phyloP scores from a whole-genome alignment of 345 rosid species.

The Rhizophora mangle region DNA sequence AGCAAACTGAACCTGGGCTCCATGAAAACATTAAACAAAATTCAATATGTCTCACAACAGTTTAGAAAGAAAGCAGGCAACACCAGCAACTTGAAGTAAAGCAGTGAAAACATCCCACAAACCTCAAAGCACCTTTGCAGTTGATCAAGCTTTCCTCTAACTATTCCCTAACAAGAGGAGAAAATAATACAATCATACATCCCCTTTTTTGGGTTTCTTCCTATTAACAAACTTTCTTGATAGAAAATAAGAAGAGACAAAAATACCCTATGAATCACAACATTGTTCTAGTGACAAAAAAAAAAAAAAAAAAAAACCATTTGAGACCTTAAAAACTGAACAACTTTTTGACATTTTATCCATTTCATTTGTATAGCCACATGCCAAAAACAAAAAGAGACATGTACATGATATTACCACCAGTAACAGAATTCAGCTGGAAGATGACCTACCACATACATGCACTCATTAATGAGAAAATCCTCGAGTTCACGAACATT shows the following conservation, averaged over 20 bases:
- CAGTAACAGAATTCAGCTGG: slow-evolving; percentile 1
- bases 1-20: slow-evolving; percentile 80
- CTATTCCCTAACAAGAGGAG: slow-evolving; percentile 64
- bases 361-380: not conserved
- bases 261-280: too few relatives aligned
- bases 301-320: too few relatives aligned
- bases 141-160: slow-evolving; percentile 95
- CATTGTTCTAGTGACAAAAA: too few relatives aligned
- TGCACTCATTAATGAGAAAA: slow-evolving; percentile 96
- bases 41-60: not conserved
- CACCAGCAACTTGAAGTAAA: not conserved
- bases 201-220: not conserved
- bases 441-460: slow-evolving; percentile 73
- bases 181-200: slow-evolving; percentile 2
- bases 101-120: slow-evolving; percentile 9
- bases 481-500: slow-evolving; percentile 98
- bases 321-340: not conserved
- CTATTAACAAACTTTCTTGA: not conserved
- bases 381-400: not conserved
- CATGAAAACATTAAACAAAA: slow-evolving; percentile 7
- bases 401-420: not conserved
- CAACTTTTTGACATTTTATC: not conserved
- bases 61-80: not conserved
- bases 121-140: slow-evolving; percentile 95
- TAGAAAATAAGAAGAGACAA: too few relatives aligned